These are phyloP conservation scores for Groenewaldozyma auringiensis DNA, from an alignment of 1,139 yeast genomes.

Conservation along the genomic window DNA sequence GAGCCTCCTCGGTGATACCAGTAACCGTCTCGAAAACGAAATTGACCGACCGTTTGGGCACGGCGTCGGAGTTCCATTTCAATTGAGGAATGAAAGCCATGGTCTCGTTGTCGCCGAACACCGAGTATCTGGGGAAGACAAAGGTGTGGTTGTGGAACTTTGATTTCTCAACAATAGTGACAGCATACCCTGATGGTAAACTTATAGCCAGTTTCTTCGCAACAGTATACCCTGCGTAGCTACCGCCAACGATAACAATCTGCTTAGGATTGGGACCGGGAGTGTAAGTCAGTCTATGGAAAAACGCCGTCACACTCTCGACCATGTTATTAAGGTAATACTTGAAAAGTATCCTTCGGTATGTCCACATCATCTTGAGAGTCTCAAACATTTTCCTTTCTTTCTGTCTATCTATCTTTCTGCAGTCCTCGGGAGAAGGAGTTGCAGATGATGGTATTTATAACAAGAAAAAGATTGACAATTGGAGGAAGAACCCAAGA, in stretches of 20 bases:
- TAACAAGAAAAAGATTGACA: no score
- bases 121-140: constrained; percentile 17
- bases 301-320: neutral
- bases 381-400: neutral
- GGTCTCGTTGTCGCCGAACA: constrained; percentile 14
- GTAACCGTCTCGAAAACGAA: constrained; percentile 7
- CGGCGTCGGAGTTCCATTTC: constrained; percentile 5
- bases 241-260: constrained; percentile 17
- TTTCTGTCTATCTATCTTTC: no score
- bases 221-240: constrained; percentile 15
- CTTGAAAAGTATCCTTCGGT: neutral
- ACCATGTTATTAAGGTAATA: neutral
- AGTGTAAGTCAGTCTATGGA: constrained; percentile 4
- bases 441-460: no score
- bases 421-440: no score
- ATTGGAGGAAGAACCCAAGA: no score
- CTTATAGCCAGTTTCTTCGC: constrained; percentile 13
- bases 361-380: neutral
- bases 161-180: constrained; percentile 13
- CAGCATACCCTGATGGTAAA: constrained; percentile 12
- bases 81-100: constrained; percentile 15
- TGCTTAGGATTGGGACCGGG: constrained; percentile 13
- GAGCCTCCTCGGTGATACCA: constrained; percentile 1
- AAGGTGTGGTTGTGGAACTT: constrained; percentile 15
- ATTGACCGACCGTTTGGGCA: constrained; percentile 12